A percentile compares a stretch with the other conserved stretches of the same genome.
phyloP scores from a whole-genome alignment of 1,284 basidiomycete species.

The Heterobasidion parviporum region DNA sequence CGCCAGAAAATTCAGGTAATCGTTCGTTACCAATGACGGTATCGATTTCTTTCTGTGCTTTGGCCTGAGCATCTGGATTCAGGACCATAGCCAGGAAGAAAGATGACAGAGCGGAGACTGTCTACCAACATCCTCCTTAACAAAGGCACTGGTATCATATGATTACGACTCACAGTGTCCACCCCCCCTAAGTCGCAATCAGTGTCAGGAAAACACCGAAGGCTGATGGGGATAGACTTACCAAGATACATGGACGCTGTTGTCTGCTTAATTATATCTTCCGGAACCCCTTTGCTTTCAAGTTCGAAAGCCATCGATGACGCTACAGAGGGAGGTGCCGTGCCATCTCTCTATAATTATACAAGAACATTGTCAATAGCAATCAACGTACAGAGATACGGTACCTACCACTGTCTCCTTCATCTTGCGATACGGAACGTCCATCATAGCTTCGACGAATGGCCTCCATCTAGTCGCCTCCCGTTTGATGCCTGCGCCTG shows the following conservation, averaged over 20 bases:
- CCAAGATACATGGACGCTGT: conserved; percentile 7
- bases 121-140: conserved; percentile 4
- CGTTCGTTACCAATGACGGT: conserved; percentile 13
- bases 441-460: too few relatives aligned
- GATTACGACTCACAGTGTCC: background rate
- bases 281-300: conserved; percentile 4
- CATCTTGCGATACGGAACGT: too few relatives aligned
- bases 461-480: too few relatives aligned
- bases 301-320: conserved; percentile 1
- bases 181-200: background rate
- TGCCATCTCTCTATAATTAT: background rate
- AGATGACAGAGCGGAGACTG: conserved; percentile 12
- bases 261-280: conserved; percentile 1
- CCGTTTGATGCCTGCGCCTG: conserved; percentile 34
- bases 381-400: conserved; percentile 8
- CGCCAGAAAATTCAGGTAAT: conserved; percentile 13
- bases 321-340: background rate
- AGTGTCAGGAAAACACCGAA: background rate
- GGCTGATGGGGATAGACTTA: background rate
- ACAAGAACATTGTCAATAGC: background rate
- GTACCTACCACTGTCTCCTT: conserved; percentile 26
- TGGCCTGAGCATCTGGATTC: conserved; percentile 16
- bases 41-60: conserved; percentile 19
- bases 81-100: conserved; percentile 18
- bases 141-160: too few relatives aligned